Conservation (phyloP, 208 protist genomes). For the Wallacemonas sp. region DNA sequence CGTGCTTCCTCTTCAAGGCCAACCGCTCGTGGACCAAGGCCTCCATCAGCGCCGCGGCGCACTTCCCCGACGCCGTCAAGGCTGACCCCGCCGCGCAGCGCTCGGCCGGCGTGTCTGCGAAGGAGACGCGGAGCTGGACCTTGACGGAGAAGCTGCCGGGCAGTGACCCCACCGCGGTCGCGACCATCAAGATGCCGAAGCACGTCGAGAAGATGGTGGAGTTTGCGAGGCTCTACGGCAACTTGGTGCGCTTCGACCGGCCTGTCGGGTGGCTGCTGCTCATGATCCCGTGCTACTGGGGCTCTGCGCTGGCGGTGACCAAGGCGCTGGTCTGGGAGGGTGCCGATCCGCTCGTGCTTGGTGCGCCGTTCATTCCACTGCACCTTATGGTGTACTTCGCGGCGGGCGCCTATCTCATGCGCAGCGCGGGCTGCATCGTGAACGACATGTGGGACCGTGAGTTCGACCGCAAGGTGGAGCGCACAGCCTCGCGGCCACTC, state of each 20-base stretch:
- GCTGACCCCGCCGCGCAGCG: constrained; percentile 63
- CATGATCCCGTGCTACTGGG: constrained; percentile 81
- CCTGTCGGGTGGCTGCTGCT: constrained; percentile 79
- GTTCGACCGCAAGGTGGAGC: constrained; percentile 74
- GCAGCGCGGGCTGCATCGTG: constrained; percentile 79
- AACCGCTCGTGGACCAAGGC: constrained; percentile 73
- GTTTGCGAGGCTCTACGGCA: constrained; percentile 47
- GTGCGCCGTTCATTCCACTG: constrained; percentile 76
- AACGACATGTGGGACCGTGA: constrained; percentile 87
- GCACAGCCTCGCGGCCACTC: constrained; percentile 66
- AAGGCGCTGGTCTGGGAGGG: constrained; percentile 83
- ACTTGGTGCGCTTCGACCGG: constrained; percentile 65
- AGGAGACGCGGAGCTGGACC: constrained; percentile 65
- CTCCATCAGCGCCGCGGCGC: constrained; percentile 60
- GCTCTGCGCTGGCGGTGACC: constrained; percentile 74
- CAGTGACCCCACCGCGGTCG: not conserved
- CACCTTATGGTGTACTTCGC: constrained; percentile 70
- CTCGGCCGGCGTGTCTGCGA: constrained; percentile 41
- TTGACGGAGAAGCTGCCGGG: constrained; percentile 33
- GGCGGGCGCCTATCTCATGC: constrained; percentile 78
- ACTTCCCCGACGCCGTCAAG: constrained; percentile 69
- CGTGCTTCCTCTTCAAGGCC: constrained; percentile 53
- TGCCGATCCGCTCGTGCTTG: constrained; percentile 75
- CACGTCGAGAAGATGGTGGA: constrained; percentile 31
- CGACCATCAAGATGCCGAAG: constrained; percentile 34